Conservation (phyloP, 352 stramenopile species). For the Peronosclerospora sorghi region DNA sequence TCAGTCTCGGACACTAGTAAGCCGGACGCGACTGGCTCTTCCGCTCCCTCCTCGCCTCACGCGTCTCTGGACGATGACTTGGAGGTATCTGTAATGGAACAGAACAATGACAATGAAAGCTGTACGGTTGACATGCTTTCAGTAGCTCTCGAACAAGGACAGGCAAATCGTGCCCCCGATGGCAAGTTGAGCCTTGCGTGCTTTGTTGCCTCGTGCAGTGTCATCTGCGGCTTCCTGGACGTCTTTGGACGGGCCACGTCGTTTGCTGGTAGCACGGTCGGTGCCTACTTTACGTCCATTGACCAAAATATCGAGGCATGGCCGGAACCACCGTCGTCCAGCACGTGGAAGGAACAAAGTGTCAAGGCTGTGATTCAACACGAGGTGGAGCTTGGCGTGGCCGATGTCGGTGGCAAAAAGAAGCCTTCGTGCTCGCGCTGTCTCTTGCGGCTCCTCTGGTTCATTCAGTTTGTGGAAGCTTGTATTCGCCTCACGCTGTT, state of each 20-base stretch:
- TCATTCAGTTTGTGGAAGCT: conserved; percentile 76
- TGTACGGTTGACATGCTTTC: conserved; percentile 44
- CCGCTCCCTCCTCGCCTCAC: conserved; percentile 15
- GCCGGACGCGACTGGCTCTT: conserved; percentile 4
- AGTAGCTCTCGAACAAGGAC: conserved; percentile 23
- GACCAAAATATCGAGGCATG: conserved; percentile 45
- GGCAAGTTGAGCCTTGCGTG: conserved; percentile 29
- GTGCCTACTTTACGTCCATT: conserved; percentile 63
- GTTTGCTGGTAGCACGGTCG: conserved; percentile 67
- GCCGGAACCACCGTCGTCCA: conserved; percentile 14
- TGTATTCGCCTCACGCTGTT: conserved; percentile 58
- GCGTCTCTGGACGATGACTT: conserved; percentile 41
- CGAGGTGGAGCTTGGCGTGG: conserved; percentile 50
- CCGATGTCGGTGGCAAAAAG: conserved; percentile 68
- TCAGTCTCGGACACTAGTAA: conserved; percentile 15
- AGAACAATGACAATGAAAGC: conserved; percentile 20
- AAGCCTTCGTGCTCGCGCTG: conserved; percentile 68
- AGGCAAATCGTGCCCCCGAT: conserved; percentile 17
- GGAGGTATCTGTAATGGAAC: conserved; percentile 40
- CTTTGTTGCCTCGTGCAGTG: conserved; percentile 46
- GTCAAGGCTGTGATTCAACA: conserved; percentile 45
- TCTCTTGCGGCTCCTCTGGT: conserved; percentile 67
- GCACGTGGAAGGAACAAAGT: conserved; percentile 43
- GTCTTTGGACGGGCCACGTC: conserved; percentile 73
- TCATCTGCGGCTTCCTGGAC: conserved; percentile 60